These are phyloP conservation scores for Nemania diffusa DNA, from an alignment of 2,329 filamentous ascomycete genomes.

Conservation along the genomic window DNA sequence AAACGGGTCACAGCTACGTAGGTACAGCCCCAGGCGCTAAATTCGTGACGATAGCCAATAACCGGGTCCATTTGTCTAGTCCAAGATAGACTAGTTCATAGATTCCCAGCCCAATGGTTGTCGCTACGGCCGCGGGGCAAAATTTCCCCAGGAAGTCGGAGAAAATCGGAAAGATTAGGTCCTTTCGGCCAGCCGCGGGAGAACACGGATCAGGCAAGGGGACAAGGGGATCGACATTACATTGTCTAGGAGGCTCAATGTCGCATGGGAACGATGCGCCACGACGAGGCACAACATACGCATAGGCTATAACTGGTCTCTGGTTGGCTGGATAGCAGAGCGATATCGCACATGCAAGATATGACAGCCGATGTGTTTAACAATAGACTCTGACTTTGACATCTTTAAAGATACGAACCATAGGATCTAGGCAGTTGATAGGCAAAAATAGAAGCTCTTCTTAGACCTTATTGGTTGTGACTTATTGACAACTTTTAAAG, in stretches of 20 bases:
- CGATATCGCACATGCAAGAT: conserved; percentile 3
- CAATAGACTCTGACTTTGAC: neutral
- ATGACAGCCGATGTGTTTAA: neutral
- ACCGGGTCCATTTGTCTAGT: conserved; percentile 24
- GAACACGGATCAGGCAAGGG: neutral
- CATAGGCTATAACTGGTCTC: neutral
- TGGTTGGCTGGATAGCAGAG: neutral
- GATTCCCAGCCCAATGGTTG: neutral
- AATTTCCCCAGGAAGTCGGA: conserved; percentile 38
- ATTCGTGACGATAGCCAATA: conserved; percentile 10
- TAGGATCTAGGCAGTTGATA: neutral
- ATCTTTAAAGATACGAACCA: neutral
- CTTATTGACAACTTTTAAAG: neutral
- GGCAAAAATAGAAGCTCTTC: neutral
- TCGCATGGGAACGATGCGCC: neutral
- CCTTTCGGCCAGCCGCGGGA: conserved; percentile 31
- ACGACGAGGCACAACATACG: conserved; percentile 1
- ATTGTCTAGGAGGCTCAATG: neutral
- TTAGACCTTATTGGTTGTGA: neutral
- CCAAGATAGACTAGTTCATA: neutral
- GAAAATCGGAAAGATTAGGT: conserved; percentile 33
- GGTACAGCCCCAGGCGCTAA: conserved; percentile 17
- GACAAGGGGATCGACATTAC: neutral
- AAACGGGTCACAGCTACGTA: conserved; percentile 7
- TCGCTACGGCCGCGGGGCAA: neutral